Evolutionary conservation across 257 asterid species (phyloP).

Genomic region (Jacaranda copaia): DNA sequence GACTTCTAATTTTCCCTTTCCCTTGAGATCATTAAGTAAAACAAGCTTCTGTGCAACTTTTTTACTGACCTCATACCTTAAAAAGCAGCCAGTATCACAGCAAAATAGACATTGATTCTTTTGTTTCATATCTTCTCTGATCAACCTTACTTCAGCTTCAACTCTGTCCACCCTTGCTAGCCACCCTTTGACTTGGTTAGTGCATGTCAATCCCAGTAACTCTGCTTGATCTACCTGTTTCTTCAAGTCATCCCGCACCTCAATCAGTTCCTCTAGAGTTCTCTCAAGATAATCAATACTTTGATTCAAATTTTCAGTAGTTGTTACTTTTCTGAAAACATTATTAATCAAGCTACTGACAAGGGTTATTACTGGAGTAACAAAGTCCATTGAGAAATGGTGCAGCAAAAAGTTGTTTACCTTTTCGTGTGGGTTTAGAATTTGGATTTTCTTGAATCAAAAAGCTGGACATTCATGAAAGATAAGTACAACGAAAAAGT

Average conservation of each 20-base stretch:
- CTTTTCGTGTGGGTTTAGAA: neutral
- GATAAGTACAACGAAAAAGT: slow-evolving; percentile 9
- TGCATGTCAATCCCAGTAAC: slow-evolving; percentile 47
- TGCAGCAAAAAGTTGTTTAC: neutral
- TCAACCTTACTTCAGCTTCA: slow-evolving; percentile 45
- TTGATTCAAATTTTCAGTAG: slow-evolving; percentile 35
- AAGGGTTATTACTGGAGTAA: slow-evolving; percentile 34
- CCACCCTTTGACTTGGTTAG: slow-evolving; percentile 60
- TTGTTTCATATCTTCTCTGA: slow-evolving; percentile 39
- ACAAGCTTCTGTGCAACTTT: slow-evolving; percentile 38
- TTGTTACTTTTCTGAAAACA: slow-evolving; percentile 17
- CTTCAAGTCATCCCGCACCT: slow-evolving; percentile 53
- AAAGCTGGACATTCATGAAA: slow-evolving; percentile 8
- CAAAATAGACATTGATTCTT: slow-evolving; percentile 32
- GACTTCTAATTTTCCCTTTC: slow-evolving; percentile 47
- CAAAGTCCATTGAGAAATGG: slow-evolving; percentile 31
- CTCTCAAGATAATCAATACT: slow-evolving; percentile 42
- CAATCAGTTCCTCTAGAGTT: slow-evolving; percentile 49
- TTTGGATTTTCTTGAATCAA: neutral
- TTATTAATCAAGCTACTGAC: slow-evolving; percentile 16
- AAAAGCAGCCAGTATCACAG: slow-evolving; percentile 26
- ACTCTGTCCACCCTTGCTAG: slow-evolving; percentile 50
- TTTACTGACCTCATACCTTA: slow-evolving; percentile 40
- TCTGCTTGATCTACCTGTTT: slow-evolving; percentile 55
- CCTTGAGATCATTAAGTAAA: slow-evolving; percentile 43